Conservation (phyloP, 495 filamentous ascomycete species). For the Xylaria grammica region DNA sequence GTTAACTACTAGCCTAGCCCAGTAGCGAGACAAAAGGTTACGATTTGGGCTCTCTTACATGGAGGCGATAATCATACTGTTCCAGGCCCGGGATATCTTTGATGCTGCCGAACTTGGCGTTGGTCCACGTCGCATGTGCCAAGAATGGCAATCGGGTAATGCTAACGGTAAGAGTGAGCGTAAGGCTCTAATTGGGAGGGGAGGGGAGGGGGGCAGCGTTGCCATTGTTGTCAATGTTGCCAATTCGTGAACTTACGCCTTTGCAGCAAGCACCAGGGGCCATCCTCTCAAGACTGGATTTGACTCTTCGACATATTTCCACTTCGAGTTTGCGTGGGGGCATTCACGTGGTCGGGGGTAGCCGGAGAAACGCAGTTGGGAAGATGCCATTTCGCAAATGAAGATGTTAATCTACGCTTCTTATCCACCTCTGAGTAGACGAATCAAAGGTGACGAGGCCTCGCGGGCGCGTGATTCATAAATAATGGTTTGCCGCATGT, state of each 20-base stretch:
- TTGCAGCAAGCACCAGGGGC: slow-evolving; percentile 32
- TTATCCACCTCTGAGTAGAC: not conserved
- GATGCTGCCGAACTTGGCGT: slow-evolving; percentile 72
- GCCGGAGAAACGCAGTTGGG: slow-evolving; percentile 30
- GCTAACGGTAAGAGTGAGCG: slow-evolving; percentile 29
- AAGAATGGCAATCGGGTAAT: slow-evolving; percentile 31
- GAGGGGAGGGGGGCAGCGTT: no score
- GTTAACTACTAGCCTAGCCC: no score
- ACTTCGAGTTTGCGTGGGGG: slow-evolving; percentile 26
- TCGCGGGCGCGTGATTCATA: no score
- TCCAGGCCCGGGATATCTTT: slow-evolving; percentile 63
- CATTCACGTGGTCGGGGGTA: slow-evolving; percentile 35
- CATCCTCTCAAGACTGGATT: slow-evolving; percentile 37
- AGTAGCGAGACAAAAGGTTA: not conserved
- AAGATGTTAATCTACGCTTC: not conserved
- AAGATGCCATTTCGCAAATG: slow-evolving; percentile 9
- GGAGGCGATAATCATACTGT: slow-evolving; percentile 63
- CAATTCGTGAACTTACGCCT: slow-evolving; percentile 26
- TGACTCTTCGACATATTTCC: slow-evolving; percentile 23
- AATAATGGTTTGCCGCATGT: no score
- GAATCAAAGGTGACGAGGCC: not conserved
- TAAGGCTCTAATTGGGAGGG: not conserved
- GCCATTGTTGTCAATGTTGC: no score
- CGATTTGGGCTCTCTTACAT: slow-evolving; percentile 40
- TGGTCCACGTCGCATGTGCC: slow-evolving; percentile 61